phyloP scores from a whole-genome alignment of 2,329 filamentous ascomycete species.

The Xylariaceae sp. region DNA sequence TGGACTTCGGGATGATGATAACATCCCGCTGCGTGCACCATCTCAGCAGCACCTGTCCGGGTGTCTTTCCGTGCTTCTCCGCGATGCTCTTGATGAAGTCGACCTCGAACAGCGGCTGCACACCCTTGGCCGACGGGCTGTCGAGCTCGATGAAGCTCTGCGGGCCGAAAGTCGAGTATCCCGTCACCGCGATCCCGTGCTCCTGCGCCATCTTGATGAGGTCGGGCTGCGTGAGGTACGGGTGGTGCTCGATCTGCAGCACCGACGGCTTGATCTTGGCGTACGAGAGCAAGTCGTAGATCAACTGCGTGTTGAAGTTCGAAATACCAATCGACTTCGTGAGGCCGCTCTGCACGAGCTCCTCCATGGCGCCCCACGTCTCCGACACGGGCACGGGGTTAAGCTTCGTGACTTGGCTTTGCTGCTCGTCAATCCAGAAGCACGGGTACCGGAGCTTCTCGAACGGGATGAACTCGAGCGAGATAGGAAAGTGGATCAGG shows the following conservation, averaged over 20 bases:
- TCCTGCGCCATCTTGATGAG: constrained; percentile 54
- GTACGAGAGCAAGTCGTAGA: constrained; percentile 77
- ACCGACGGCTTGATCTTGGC: constrained; percentile 69
- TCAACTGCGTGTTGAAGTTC: constrained; percentile 74
- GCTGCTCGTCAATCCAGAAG: constrained; percentile 40
- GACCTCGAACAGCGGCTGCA: constrained; percentile 31
- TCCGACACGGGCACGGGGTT: constrained; percentile 71
- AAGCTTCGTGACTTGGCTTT: constrained; percentile 41
- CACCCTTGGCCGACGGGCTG: constrained; percentile 22
- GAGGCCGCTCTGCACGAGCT: constrained; percentile 63
- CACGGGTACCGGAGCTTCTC: constrained; percentile 38
- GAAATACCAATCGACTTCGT: constrained; percentile 72
- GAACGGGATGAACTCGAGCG: constrained; percentile 41
- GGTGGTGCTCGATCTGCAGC: constrained; percentile 87
- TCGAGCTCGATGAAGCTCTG: constrained; percentile 36
- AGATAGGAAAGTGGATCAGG: constrained; percentile 60
- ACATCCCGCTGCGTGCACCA: constrained; percentile 62
- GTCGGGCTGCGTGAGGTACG: constrained; percentile 60
- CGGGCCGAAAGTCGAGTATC: constrained; percentile 62
- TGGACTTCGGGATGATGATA: constrained; percentile 60
- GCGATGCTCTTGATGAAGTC: constrained; percentile 49
- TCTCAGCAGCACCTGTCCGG: constrained; percentile 61
- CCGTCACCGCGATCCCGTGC: constrained; percentile 55
- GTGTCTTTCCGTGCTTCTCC: constrained; percentile 52
- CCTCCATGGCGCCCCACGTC: constrained; percentile 80